Base-by-base conservation (phyloP, 768 basidiomycete genomes). In the Psilocybe sp. region DNA sequence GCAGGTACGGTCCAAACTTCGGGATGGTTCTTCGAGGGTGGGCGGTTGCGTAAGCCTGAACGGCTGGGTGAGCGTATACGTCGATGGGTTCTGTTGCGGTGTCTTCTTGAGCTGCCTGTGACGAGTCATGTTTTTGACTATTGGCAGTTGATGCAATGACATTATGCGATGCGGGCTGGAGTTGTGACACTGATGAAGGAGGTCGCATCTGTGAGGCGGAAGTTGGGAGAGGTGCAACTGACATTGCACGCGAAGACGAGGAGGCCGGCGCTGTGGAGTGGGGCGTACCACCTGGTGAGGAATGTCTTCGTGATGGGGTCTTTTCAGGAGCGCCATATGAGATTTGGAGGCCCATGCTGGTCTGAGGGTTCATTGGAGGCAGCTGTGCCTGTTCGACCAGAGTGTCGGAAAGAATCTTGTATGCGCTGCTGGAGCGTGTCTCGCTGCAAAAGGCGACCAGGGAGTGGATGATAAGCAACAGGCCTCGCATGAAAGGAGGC, bases 1-100 rank as follows among this genome's bases (percentile, higher is more conserved):
- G 79, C 9, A 98, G 76, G 68, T 99, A 99, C 0, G 95, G 93
- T 0, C 97, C 97, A 58, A 99, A 98, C 68, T 87, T 89, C 47
- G 92, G 92, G 37, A 93, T 92, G 19, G 84, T 83, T n/a, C 92
- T 80, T 47, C 87, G 77, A 6, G 91, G 90, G 60, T 93, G 91
- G 0, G 89, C 86, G 0, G 86, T 79, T 4, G 82, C 82, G 63
- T 87, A 93, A n/a, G 87, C 87, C 12, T 87, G 74, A 3, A 89
- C 91, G 14, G 89, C 89, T 1, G 91, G 91, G 63, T 93, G 90
- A 2, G 85, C 77, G 65, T 91, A 89, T 18, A 91, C 87, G 67
- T 92, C 89, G 23, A 33, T 43, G 37, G 35, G 77, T 70, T 8
- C 69, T 70, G 51, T 23, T 37, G 77, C 74, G 18, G 79, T 78